Conservation (phyloP, 768 basidiomycete species). For the Termitomyces sp. region DNA sequence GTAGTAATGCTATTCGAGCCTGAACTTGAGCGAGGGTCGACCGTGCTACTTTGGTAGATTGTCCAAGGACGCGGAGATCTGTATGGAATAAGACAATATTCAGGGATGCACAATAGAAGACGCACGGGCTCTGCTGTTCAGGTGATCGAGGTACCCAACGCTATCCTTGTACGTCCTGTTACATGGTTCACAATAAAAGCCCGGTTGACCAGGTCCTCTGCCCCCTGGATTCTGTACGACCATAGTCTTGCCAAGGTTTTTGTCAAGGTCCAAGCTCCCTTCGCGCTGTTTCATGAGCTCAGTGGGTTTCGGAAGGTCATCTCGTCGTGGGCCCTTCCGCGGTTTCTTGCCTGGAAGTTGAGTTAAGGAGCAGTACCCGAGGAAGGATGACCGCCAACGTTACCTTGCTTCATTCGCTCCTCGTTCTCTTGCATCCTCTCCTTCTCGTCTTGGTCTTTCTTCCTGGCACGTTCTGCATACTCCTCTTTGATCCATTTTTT, state of each 20-base stretch:
- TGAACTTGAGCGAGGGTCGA: constrained; percentile 94
- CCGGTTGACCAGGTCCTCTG: constrained; percentile 86
- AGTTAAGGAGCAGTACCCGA: constrained; percentile 1
- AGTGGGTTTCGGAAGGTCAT: constrained; percentile 90
- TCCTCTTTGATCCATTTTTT: constrained; percentile 97
- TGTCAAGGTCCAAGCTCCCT: constrained; percentile 82
- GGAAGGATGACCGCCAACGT: constrained; percentile 6
- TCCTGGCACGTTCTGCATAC: constrained; percentile 79
- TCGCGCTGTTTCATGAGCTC: constrained; percentile 91
- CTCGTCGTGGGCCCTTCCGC: constrained; percentile 53
- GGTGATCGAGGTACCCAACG: constrained; percentile 91
- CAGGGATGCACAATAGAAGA: not conserved
- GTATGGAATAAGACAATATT: constrained; percentile 8
- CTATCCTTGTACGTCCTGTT: constrained; percentile 92
- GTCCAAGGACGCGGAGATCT: constrained; percentile 95
- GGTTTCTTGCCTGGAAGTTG: constrained; percentile 74
- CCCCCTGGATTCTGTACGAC: constrained; percentile 85
- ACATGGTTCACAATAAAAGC: constrained; percentile 93
- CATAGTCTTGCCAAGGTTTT: constrained; percentile 93
- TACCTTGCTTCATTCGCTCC: constrained; percentile 81
- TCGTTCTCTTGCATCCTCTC: constrained; percentile 87
- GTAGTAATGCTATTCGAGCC: constrained; percentile 80
- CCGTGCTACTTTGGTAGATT: constrained; percentile 87
- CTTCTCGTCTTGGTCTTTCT: constrained; percentile 76
- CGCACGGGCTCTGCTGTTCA: constrained; percentile 92